Evolutionary conservation across 768 basidiomycete genomes (phyloP).

Genomic region (Podaxis sp.): DNA sequence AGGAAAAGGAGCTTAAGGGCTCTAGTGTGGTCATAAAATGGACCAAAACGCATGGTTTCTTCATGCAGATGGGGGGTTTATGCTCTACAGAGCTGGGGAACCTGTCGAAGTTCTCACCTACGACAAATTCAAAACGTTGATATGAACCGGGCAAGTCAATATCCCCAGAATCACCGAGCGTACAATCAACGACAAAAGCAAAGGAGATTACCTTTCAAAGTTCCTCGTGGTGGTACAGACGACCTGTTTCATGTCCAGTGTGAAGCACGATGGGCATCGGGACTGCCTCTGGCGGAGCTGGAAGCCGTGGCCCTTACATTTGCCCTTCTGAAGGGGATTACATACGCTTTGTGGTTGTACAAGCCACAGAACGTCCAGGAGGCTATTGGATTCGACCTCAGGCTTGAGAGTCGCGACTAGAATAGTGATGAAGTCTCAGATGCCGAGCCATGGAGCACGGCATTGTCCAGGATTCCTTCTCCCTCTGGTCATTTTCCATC

Average conservation of each 20-base stretch:
- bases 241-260: constrained; percentile 18
- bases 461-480: neutral
- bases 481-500: neutral
- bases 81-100: constrained; percentile 4
- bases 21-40: neutral
- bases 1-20: neutral
- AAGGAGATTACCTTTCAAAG: constrained; percentile 21
- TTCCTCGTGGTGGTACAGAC: constrained; percentile 18
- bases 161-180: constrained; percentile 11
- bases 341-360: neutral
- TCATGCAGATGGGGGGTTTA: constrained; percentile 13
- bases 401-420: neutral
- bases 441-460: neutral
- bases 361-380: constrained; percentile 1
- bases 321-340: neutral
- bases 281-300: constrained; percentile 1
- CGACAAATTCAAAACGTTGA: neutral
- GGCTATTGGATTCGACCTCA: neutral
- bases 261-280: neutral
- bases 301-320: neutral
- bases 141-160: neutral
- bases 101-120: constrained; percentile 6
- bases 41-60: constrained; percentile 16
- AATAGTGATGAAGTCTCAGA: neutral
- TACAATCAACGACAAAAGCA: constrained; percentile 22